Conservation (phyloP, 768 basidiomycete genomes). For the Naganishia vishniacii region DNA sequence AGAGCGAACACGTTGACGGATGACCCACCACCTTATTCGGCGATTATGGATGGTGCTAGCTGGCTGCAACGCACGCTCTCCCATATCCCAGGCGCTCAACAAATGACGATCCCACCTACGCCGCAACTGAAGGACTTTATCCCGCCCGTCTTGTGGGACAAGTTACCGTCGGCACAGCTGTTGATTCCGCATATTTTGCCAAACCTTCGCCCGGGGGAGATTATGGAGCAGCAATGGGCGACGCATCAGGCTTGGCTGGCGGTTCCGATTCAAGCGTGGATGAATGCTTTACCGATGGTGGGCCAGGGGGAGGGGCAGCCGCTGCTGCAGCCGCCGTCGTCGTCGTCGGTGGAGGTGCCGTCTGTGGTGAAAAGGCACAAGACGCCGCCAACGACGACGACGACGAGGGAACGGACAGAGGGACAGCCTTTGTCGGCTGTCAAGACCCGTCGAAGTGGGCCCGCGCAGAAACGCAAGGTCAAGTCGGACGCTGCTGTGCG, state of each 20-base stretch:
- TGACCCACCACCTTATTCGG: constrained; percentile 42
- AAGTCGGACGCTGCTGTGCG: not conserved
- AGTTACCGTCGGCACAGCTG: constrained; percentile 33
- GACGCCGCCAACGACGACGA: too few relatives aligned
- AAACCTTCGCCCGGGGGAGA: constrained; percentile 3
- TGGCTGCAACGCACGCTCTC: constrained; percentile 40
- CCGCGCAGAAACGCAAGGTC: constrained; percentile 2
- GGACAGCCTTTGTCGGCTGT: too few relatives aligned
- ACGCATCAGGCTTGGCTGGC: constrained; percentile 29
- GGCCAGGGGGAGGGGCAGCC: not conserved
- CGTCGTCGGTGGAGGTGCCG: not conserved
- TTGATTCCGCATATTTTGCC: constrained; percentile 23
- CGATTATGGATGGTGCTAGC: constrained; percentile 25
- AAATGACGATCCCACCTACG: constrained; percentile 24
- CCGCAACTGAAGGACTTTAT: constrained; percentile 31
- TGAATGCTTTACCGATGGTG: constrained; percentile 20
- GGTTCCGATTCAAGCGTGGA: constrained; percentile 27
- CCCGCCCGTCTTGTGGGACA: constrained; percentile 35
- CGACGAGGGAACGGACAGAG: too few relatives aligned
- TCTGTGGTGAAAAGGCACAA: not conserved
- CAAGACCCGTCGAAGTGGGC: not conserved
- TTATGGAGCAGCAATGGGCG: constrained; percentile 21
- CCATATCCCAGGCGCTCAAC: constrained; percentile 31
- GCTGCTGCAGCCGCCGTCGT: too few relatives aligned
- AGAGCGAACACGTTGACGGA: constrained; percentile 21